Evolutionary conservation across 2,329 filamentous ascomycete species (phyloP), one percentile per base, ranked within the genome.

Genomic region (Stachybotrys chlorohalonatus): DNA sequence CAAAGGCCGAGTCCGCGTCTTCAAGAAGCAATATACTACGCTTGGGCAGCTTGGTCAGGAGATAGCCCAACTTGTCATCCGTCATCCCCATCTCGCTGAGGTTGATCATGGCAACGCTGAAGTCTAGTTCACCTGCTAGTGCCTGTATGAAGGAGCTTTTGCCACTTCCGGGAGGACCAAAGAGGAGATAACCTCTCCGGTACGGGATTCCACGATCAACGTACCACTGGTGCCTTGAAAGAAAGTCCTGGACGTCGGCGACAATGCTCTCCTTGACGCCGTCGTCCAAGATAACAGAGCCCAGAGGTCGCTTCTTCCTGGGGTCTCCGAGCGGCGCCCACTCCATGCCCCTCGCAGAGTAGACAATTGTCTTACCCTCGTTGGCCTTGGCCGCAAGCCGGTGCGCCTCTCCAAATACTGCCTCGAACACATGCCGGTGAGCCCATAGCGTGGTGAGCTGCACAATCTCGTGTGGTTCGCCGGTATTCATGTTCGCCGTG

Each of bases 61-160:
- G 81, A 63, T 90, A 88, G 30, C 93, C 92, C 54, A 96, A 75
- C 60, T 92, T 84, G 66, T 96, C 90, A 63, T 96, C 93, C 2
- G 90, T 95, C 66, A 96, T 80, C 15, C 92, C 92, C 54, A 90
- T 81, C 73, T 96, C 90, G 70, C 89, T 94, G 32, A 96, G 80
- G 63, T 96, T 96, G 60, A 96, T 78, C 73, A 96, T 92, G 53
- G 92, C 91, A 62, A 96, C 94, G 63, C 89, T 89, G 69, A 93
- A 96, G 67, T 96, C 90, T 55, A 96, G 73, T 65, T 94, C 86
- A n/a, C 91, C 93, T 1, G 94, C 94, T 47, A 99, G 75, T 0
- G 94, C 92, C 70, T 96, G 91, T 58, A 99, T 96, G 63, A 99
- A 97, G 0, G 90, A 95, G 57, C 88, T 96, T 75, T 95, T 97